Base-by-base conservation (phyloP, 2,329 filamentous ascomycete species). In the Didymella arachidicola region DNA sequence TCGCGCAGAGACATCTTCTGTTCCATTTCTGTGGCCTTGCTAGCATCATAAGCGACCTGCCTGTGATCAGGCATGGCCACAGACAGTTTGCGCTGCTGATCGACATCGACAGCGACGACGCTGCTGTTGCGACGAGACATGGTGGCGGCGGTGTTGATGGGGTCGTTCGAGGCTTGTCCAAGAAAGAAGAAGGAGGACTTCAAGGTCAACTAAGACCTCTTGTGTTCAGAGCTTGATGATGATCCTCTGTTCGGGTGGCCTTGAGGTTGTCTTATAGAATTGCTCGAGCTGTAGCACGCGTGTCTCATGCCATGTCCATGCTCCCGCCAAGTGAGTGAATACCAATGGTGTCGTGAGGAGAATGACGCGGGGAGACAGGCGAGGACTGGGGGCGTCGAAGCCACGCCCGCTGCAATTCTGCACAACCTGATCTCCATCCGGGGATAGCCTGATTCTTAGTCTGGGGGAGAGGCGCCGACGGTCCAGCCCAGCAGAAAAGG, bases 1-100 rank as follows among this genome's bases (percentile, higher is more conserved):
- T 96, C 86, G 70, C 84, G 71, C 60, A 96, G 80, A 16, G 78
- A 79, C 80, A 83, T 80, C 36, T 79, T 77, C 54, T 81, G 80
- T 60, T 80, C 79, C 32, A 80, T 75, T 32, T 78, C 75, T 18
- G 80, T 80, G 26, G 74, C 77, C 61, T 68, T 72, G 61, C 68
- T 68, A 59, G 73, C 73, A 65, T 72, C 70, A 27, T 65, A 54
- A 45, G 67, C 64, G 52, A 74, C 66, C 34, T 70, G 58, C 36
- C 61, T 64, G 54, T 72, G 62, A 57, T 75, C 70, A 10, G 65
- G 63, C 57, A 73, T 69, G 43, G 64, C 63, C 45, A 71, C 16
- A 7, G 70, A 72, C 57, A 76, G 66, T 46, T 65, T 65, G 54
- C 72, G 70, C 16, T 63, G 65, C 55, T 75, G 68, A 26, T 75